These are phyloP conservation scores for Pleoardoris graminearum DNA, from an alignment of 2,329 filamentous ascomycete species.

Conservation along the genomic window DNA sequence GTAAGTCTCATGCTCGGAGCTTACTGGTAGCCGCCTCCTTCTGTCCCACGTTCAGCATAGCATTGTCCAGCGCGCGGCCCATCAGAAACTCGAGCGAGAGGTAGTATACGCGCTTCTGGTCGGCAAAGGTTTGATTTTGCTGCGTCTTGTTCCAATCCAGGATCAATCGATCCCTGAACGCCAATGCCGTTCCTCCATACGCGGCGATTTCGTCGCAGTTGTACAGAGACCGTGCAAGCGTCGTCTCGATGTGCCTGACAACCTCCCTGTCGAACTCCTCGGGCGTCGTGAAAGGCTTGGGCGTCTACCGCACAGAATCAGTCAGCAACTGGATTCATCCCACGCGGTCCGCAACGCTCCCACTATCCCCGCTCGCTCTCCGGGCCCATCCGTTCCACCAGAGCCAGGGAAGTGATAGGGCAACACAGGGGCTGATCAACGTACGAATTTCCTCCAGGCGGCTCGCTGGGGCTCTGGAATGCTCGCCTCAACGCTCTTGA, in stretches of 20 bases:
- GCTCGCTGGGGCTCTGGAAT: slow-evolving; percentile 88
- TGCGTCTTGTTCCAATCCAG: slow-evolving; percentile 98
- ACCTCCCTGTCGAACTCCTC: slow-evolving; percentile 84
- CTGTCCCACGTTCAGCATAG: slow-evolving; percentile 91
- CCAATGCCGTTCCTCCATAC: slow-evolving; percentile 87
- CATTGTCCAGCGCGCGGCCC: slow-evolving; percentile 95
- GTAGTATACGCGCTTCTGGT: slow-evolving; percentile 93
- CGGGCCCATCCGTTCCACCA: not conserved
- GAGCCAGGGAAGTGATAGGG: not conserved
- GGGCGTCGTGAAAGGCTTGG: slow-evolving; percentile 71
- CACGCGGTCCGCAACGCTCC: slow-evolving; percentile 18
- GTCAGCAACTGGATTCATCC: slow-evolving; percentile 15
- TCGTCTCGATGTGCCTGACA: slow-evolving; percentile 94
- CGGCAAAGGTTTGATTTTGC: slow-evolving; percentile 87
- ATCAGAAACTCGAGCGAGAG: slow-evolving; percentile 97
- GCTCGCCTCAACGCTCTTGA: slow-evolving; percentile 87
- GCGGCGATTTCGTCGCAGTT: slow-evolving; percentile 95
- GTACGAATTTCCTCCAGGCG: slow-evolving; percentile 68
- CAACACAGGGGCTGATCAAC: slow-evolving; percentile 23
- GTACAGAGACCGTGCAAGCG: slow-evolving; percentile 91
- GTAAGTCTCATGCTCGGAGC: slow-evolving; percentile 23
- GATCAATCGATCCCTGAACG: slow-evolving; percentile 89
- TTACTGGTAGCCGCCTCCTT: slow-evolving; percentile 82
- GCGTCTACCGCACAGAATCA: slow-evolving; percentile 51
- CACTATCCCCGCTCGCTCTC: slow-evolving; percentile 13